Base-by-base conservation (phyloP, 495 filamentous ascomycete genomes). In the Penicillium flavigenum region DNA sequence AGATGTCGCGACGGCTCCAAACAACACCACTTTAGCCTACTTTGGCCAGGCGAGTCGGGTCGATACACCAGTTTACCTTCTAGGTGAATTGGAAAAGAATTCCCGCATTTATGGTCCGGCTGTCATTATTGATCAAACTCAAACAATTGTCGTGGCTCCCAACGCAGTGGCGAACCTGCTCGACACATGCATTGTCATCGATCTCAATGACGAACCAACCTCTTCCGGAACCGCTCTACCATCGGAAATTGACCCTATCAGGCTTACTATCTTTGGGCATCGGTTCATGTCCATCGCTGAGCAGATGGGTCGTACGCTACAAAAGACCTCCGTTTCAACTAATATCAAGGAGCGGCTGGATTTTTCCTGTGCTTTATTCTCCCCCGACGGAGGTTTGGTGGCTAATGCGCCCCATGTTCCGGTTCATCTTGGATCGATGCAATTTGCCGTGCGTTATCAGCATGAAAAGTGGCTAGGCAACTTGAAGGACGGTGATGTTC, bases 221-320 rank as follows among this genome's bases (percentile, higher is more conserved):
- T 27, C 54, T 29, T 7, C 57, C 4, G 51, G 43, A 4, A 36
- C 24, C 8, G 36, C 52, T 57, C 83, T 90, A 73, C 90, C 48
- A 82, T 91, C 74, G 79, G 75, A 73, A 6, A 65, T 79, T 39
- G 76, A 96, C 63, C 93, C 94, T 0, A 96, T 98, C 69, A 88
- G 95, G 73, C 83, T 98, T 6, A 95, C 86, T 68, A 95, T 98
- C 57, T 98, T 98, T 63, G 91, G 91, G 1, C 92, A 98, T 69
- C 80, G 94, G 1, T 98, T 98, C 76, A 98, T 98, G 94, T 92
- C 93, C 12, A 98, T 98, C 67, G 94, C 94, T 4, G 94, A 98
- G 73, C 93, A 97, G 69, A 98, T 97, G 93, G 94, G 94, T 5
- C 79, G 91, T 52, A 92, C 94, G 3, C 78, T 98, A 27, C 94